A percentile compares a stretch with the other conserved stretches of the same genome.
Conservation (phyloP, 345 rosid species). For the Brassica incana region DNA sequence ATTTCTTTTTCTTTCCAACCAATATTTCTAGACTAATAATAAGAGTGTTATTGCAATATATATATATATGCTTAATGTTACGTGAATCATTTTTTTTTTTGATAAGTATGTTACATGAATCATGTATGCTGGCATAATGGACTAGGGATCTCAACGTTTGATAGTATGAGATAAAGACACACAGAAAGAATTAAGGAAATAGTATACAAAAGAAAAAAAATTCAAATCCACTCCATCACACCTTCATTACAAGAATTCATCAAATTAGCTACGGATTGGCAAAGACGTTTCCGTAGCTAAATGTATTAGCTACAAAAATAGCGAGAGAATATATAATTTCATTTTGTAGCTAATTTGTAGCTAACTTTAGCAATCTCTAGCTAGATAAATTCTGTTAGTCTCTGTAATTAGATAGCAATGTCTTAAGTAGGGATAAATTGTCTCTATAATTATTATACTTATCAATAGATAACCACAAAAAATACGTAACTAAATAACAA, state of each 20-base stretch:
- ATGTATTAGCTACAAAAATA: too few relatives aligned
- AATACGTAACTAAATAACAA: too few relatives aligned
- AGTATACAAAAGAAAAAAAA: neutral
- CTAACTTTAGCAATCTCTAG: too few relatives aligned
- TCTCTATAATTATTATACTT: too few relatives aligned
- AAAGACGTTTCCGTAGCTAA: too few relatives aligned
- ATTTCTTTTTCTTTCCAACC: neutral
- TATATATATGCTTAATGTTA: neutral
- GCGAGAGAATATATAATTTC: too few relatives aligned
- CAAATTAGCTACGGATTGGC: too few relatives aligned
- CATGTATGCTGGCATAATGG: neutral
- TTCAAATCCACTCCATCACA: neutral
- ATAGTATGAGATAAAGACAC: neutral
- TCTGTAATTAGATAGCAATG: too few relatives aligned
- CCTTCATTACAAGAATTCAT: neutral
- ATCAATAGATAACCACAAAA: too few relatives aligned
- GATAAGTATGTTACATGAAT: neutral
- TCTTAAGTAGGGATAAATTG: too few relatives aligned
- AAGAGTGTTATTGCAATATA: neutral
- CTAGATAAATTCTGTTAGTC: too few relatives aligned
- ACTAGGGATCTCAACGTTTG: neutral
- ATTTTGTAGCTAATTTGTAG: too few relatives aligned
- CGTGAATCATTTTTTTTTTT: neutral
- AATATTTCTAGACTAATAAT: neutral
- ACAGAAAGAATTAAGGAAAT: neutral